Percentiles rank a stretch among this genome's conserved stretches.
phyloP scores from a whole-genome alignment of 257 asterid genomes.

The Solanum tacnaense region DNA sequence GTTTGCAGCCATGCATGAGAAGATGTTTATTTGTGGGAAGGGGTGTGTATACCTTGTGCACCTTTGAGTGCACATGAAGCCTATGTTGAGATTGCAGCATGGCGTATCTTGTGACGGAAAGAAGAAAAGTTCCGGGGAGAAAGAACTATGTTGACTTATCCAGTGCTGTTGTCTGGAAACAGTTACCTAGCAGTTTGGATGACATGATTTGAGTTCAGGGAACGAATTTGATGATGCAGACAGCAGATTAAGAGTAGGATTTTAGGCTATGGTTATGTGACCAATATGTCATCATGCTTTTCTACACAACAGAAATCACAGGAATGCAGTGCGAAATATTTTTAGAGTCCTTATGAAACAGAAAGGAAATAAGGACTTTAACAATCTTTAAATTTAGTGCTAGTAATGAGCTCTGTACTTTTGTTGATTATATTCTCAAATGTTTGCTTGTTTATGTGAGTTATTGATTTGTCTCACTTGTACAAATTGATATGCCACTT shows the following conservation, averaged over 20 bases:
- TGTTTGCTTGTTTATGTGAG: not conserved
- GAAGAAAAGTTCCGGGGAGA: not conserved
- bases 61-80: not conserved
- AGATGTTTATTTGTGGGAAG: not conserved
- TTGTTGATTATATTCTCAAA: not conserved
- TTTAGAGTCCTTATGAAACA: not conserved
- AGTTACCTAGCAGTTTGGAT: not conserved
- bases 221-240: not conserved
- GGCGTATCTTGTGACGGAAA: not conserved
- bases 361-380: not conserved
- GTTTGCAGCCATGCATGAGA: not conserved
- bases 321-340: not conserved
- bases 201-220: not conserved
- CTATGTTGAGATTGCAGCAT: not conserved
- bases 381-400: not conserved
- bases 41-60: not conserved
- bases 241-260: not conserved
- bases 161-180: not conserved
- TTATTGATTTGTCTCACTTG: not conserved
- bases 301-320: not conserved
- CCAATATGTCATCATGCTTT: not conserved
- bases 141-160: not conserved
- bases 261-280: not conserved
- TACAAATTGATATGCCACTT: not conserved
- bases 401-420: not conserved